Conservation (phyloP, 2,329 filamentous ascomycete species). For the Nothopassalora personata region DNA sequence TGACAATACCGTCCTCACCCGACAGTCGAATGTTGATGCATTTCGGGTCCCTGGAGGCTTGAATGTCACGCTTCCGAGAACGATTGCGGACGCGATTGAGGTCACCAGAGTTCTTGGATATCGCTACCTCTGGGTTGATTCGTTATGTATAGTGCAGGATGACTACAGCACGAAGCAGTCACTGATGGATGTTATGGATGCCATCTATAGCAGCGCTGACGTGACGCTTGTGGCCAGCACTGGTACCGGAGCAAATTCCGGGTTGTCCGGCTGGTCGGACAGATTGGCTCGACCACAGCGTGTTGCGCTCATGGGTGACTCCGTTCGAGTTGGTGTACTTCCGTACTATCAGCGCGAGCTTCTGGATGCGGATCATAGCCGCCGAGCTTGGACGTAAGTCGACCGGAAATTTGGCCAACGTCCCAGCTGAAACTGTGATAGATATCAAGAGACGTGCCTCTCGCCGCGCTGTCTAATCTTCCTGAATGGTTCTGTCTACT, state of each 20-base stretch:
- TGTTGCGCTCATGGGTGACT: not conserved
- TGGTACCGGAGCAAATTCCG: not conserved
- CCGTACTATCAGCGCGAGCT: not conserved
- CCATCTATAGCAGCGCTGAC: not conserved
- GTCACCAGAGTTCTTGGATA: not conserved
- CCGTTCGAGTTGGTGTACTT: not conserved
- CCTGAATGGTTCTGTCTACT: not conserved
- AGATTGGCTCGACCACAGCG: not conserved
- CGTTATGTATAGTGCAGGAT: constrained; percentile 4
- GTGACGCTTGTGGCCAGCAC: not conserved
- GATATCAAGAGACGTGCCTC: not conserved
- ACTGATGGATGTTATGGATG: not conserved
- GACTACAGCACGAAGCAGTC: not conserved
- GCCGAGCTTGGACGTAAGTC: not conserved
- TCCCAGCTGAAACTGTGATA: not conserved
- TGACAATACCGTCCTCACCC: not conserved
- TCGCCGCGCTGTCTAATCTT: not conserved
- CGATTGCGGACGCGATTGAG: constrained; percentile 1
- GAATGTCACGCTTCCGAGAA: not conserved
- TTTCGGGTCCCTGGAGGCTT: not conserved
- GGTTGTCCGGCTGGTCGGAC: not conserved
- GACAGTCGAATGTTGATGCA: not conserved
- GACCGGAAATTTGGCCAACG: not conserved
- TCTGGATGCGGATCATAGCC: not conserved
- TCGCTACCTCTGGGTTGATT: constrained; percentile 7